These are phyloP conservation scores for Chenopodium quinoa DNA, from an alignment of 148 eudicot genomes.

Conservation along the genomic window DNA sequence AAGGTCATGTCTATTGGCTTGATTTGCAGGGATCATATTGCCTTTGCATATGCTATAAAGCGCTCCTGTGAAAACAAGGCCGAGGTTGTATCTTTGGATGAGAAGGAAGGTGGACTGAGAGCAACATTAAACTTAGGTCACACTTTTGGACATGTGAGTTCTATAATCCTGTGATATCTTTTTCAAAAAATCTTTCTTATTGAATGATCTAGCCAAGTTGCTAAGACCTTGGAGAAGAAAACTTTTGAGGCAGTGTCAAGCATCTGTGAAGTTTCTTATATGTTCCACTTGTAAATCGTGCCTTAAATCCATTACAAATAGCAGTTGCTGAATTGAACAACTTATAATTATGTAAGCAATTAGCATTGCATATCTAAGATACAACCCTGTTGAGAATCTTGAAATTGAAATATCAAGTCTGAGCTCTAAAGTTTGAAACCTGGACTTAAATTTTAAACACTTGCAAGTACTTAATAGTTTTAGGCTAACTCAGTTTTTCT, in stretches of 20 bases:
- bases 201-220: background rate
- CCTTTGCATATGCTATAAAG: constrained; percentile 89
- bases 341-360: background rate
- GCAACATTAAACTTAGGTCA: constrained; percentile 97
- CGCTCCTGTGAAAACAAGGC: constrained; percentile 99
- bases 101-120: constrained; percentile 91
- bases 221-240: background rate
- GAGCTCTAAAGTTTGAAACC: background rate
- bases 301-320: background rate
- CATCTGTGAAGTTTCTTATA: background rate
- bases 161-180: background rate
- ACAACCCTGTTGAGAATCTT: background rate
- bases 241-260: background rate
- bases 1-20: background rate
- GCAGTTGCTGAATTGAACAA: background rate
- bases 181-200: background rate
- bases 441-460: background rate
- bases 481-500: background rate
- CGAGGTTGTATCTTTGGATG: constrained; percentile 91
- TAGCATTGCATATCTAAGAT: background rate
- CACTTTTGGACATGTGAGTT: constrained; percentile 97
- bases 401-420: background rate
- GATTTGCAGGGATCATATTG: constrained; percentile 75
- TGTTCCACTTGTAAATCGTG: background rate
- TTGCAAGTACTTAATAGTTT: background rate